Base-by-base conservation (phyloP, 306 rosid genomes). In the Alnus rubra region DNA sequence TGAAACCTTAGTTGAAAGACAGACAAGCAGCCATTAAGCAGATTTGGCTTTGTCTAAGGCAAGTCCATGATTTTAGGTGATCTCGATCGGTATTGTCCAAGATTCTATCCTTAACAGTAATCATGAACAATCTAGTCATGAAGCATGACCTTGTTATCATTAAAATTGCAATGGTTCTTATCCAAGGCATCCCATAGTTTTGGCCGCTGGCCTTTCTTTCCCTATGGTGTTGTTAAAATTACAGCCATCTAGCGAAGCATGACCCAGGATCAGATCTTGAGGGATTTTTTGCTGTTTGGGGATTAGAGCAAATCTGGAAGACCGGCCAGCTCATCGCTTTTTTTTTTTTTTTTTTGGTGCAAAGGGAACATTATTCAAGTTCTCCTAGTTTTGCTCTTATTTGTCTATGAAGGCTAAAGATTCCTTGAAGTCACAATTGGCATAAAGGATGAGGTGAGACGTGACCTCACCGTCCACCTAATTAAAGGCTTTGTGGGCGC, bases 291-390 rank as follows among this genome's bases (percentile, higher is more conserved):
- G 81, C 44, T 82, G 84, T 2, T 82, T 86, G 85, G 79, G 88
- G 76, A 16, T 75, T 79, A 58, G 85, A 82, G 70, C 91, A 87
- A 79, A 86, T 86, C 63, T 87, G 85, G 63, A 89, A 89, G 71
- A 89, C 85, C 90, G 84, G 82, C 87, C 91, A 86, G 82, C 87
- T 91, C 85, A 60, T 86, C 79, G 88, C 93, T 23, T 23, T 23
- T 23, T 23, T 0, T 23, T 23, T 23, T 23, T 23, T 23, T 23
- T 23, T 23, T 83, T 79, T 80, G 90, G 76, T 89, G 90, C 83
- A 83, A 89, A 89, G 96, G 96, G 81, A 86, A 86, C 90, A 87
- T 86, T 73, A 62, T 59, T 76, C 53, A 58, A 71, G 11, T 30
- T 65, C 71, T 65, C 50, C 48, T 2, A 3, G 71, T 7, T 39